Base-by-base conservation (phyloP, 148 eudicot genomes). In the Pharnaceum exiguum region DNA sequence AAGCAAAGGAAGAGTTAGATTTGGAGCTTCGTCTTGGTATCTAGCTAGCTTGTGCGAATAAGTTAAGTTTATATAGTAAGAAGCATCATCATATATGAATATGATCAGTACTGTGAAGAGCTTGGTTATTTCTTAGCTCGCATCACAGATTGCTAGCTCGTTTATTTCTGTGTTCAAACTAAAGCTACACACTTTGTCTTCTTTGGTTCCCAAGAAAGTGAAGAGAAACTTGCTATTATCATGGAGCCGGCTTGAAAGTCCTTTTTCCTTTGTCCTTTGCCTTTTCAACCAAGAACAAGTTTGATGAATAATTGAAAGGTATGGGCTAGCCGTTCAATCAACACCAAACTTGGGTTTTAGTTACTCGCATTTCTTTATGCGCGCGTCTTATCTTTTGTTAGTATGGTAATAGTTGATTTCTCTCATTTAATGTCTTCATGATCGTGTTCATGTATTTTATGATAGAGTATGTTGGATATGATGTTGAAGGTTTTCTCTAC, bases 11-110 rank as follows among this genome's bases (percentile, higher is more conserved):
- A 70, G 88, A 84, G 49, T 62, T 88, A 68, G 96, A 88, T 73
- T 80, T 88, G 84, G 91, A 88, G 67, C 85, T 88, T 58, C 73
- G 96, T 40, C 88, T 88, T 32, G 86, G 96, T 51, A 36, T 70
- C 59, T 63, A 43, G 40, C n/a, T n/a, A 3, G n/a, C 9, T 28
- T 2, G n/a, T n/a, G n/a, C n/a, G n/a, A n/a, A n/a, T n/a, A n/a
- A n/a, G n/a, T n/a, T n/a, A n/a, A n/a, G n/a, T n/a, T n/a, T n/a
- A n/a, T n/a, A n/a, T n/a, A n/a, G n/a, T n/a, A n/a, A n/a, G n/a
- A n/a, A n/a, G n/a, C n/a, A n/a, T n/a, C n/a, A n/a, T n/a, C n/a
- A n/a, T n/a, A n/a, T n/a, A n/a, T n/a, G n/a, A n/a, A n/a, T n/a
- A n/a, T n/a, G n/a, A n/a, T n/a, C n/a, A n/a, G n/a, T n/a, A n/a